Evolutionary conservation across 257 asterid species (phyloP), one percentile per base, ranked within the genome.

Genomic region (Anisodus acutangulus): DNA sequence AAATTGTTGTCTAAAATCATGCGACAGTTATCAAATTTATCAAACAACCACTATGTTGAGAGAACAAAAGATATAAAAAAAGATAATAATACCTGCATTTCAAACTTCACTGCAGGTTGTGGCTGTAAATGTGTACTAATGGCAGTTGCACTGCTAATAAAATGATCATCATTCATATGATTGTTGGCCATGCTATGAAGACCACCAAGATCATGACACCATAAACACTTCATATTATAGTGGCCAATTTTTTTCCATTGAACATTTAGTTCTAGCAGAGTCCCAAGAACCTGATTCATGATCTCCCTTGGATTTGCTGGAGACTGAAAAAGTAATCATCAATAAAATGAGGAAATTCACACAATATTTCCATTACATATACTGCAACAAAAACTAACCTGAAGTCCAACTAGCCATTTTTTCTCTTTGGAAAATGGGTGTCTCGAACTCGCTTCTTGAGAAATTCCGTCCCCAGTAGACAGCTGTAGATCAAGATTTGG

Each of bases 231-330:
- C 94, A 97, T 90, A 88, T 93, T 97, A 43, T 92, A 95, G 83
- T 87, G 97, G 84, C 98, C 99, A 66, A 91, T 90, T 87, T 90
- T 97, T 87, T 97, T 97, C 99, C 99, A 97, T 89, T 94, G 79
- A 71, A 97, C 98, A 82, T 94, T 90, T 80, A 95, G 91, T 85
- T 90, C 93, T 88, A 88, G 97, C 84, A 97, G 85, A 82, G 92
- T 92, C 72, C 91, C 89, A 59, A 97, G 99, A 90, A 97, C 93
- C 88, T 93, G 98, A 69, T 86, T 86, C 99, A 97, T 97, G 86
- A 95, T 90, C 85, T 92, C 95, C 80, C 91, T 91, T 9, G 99
- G 99, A 86, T 90, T 94, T 76, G 97, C 97, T 64, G 91, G 85
- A 78, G 97, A 92, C 98, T 97, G 97, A 15, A 68, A 82, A 85